Conservation (phyloP, 148 eudicot species). For the Simmondsia chinensis region DNA sequence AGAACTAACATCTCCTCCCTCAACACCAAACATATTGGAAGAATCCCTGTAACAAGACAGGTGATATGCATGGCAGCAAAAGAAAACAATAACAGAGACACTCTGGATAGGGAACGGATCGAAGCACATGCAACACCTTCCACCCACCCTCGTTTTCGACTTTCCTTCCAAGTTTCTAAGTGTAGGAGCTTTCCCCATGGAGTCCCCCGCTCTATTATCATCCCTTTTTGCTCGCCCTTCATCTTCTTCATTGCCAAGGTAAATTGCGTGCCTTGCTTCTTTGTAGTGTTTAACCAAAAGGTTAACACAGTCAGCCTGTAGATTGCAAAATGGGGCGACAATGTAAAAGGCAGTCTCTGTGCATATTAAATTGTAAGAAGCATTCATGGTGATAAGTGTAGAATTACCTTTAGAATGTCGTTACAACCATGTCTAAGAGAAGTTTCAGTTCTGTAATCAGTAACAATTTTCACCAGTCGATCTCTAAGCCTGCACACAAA, state of each 20-base stretch:
- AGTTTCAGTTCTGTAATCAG: slow-evolving; percentile 95
- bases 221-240: slow-evolving; percentile 62
- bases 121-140: slow-evolving; percentile 89
- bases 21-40: slow-evolving; percentile 29
- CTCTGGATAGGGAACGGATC: slow-evolving; percentile 79
- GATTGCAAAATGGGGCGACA: slow-evolving; percentile 4
- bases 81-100: slow-evolving; percentile 66
- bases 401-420: slow-evolving; percentile 73
- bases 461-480: slow-evolving; percentile 83
- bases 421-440: slow-evolving; percentile 96
- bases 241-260: slow-evolving; percentile 64
- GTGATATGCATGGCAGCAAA: slow-evolving; percentile 91
- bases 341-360: too few species aligned
- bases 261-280: slow-evolving; percentile 82
- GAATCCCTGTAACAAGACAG: slow-evolving; percentile 75
- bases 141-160: slow-evolving; percentile 70
- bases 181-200: slow-evolving; percentile 33
- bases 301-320: slow-evolving; percentile 83
- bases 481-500: slow-evolving; percentile 66
- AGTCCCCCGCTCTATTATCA: slow-evolving; percentile 24
- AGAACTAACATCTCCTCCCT: slow-evolving; percentile 35
- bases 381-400: too few species aligned
- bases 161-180: slow-evolving; percentile 56
- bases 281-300: slow-evolving; percentile 76
- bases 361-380: neutral